Evolutionary conservation across 148 eudicot genomes (phyloP), one percentile per base, ranked within the genome.

Genomic region (Hydrangea macrophylla): DNA sequence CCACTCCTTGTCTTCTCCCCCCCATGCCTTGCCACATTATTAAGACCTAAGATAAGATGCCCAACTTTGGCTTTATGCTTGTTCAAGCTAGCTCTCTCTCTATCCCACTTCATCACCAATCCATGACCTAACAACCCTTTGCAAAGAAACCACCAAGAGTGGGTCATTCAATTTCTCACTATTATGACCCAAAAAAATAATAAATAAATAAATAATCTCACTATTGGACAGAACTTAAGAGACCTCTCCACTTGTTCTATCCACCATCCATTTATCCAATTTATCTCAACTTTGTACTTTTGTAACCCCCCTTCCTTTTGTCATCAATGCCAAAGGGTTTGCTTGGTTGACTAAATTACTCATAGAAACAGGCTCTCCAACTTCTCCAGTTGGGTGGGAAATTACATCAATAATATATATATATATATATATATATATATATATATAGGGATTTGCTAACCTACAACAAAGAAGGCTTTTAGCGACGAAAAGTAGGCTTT

Each of bases 11-110:
- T 68, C 54, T 25, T 69, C 64, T 27, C n/a, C 72, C 12, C 9
- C 5, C 48, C 9, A 27, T 55, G 32, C 62, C 53, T 56, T 55
- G 62, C 39, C 40, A 68, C 54, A 68, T 51, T 56, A 55, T 42
- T 15, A 68, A 24, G 13, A 56, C 24, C 24, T 27, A 55, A 71
- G 36, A 51, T 70, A 70, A 70, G 67, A 70, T 61, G 33, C 59
- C 63, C 23, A 63, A 30, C 54, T 64, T 71, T 71, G 62, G 75
- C 56, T 71, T 55, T 55, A 71, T 61, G n/a, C 50, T 63, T 62
- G 35, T 45, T 61, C 66, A 62, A 50, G 51, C 39, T 61, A 18
- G 31, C 56, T 39, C 39, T 61, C 26, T 45, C 56, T 39, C 39
- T 44, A 44, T 39, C 39, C 57, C 36, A 25, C 28, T 58, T 35